Percentiles rank a stretch among this genome's conserved stretches.
Conservation (phyloP, 192 early-diverging fungal species). For the Coemansia sp. region DNA sequence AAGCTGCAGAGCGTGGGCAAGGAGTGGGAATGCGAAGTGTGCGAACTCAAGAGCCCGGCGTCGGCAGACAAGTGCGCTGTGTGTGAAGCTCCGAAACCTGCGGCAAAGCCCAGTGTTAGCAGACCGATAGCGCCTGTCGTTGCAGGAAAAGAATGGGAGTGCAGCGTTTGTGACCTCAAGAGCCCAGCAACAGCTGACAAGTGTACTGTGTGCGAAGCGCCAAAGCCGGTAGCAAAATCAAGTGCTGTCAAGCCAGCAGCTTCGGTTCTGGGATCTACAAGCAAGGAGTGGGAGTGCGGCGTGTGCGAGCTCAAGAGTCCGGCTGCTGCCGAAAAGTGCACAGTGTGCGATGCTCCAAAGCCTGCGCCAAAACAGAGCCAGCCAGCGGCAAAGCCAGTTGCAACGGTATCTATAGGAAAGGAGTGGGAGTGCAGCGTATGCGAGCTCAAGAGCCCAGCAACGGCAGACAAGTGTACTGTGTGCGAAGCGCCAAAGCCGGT, state of each 20-base stretch:
- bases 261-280: neutral
- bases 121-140: neutral
- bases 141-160: neutral
- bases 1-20: neutral
- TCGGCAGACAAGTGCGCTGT: slow-evolving; percentile 22
- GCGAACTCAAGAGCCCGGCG: slow-evolving; percentile 22
- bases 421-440: slow-evolving; percentile 8
- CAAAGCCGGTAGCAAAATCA: neutral
- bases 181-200: neutral
- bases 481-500: slow-evolving; percentile 36
- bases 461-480: slow-evolving; percentile 17
- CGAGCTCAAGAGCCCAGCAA: slow-evolving; percentile 20
- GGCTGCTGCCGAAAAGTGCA: slow-evolving; percentile 15
- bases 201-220: slow-evolving; percentile 7
- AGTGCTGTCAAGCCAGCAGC: neutral
- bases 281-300: slow-evolving; percentile 31
- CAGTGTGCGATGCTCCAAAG: slow-evolving; percentile 26
- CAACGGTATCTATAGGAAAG: neutral
- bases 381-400: neutral
- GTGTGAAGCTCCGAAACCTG: slow-evolving; percentile 22
- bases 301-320: slow-evolving; percentile 22
- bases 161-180: slow-evolving; percentile 10
- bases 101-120: neutral
- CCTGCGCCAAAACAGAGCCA: slow-evolving; percentile 6
- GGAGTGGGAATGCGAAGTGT: slow-evolving; percentile 18